A percentile compares a stretch with the other conserved stretches of the same genome.
phyloP scores from a whole-genome alignment of 768 basidiomycete genomes.

The Harrya chromipes region DNA sequence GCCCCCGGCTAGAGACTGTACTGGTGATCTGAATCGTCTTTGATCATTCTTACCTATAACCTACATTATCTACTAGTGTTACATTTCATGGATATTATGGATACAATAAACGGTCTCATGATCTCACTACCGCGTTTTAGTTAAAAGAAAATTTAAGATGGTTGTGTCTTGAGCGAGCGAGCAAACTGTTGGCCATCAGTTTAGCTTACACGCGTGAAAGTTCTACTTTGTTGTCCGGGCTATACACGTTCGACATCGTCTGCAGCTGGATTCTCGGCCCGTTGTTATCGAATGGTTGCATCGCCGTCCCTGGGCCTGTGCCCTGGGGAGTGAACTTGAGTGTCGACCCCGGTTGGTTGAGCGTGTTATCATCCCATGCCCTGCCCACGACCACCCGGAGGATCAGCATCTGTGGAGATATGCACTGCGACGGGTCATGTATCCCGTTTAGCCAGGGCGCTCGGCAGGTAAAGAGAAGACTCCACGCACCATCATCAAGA shows the following conservation, averaged over 20 bases:
- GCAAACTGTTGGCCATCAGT: no score
- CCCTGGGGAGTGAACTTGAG: constrained; percentile 6
- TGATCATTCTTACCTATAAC: no score
- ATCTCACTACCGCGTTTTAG: no score
- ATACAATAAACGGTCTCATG: no score
- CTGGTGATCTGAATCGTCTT: no score
- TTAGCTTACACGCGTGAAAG: not conserved
- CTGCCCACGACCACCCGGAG: constrained; percentile 20
- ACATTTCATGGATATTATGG: no score
- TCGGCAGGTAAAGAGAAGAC: not conserved
- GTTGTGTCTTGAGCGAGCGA: no score
- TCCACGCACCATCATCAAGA: constrained; percentile 20
- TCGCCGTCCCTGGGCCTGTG: not conserved
- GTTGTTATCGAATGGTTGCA: not conserved
- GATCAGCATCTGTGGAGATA: constrained; percentile 28
- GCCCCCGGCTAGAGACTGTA: no score
- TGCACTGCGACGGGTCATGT: constrained; percentile 12
- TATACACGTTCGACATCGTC: not conserved
- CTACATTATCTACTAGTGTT: no score
- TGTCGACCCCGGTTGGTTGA: not conserved
- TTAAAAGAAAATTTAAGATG: no score
- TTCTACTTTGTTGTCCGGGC: not conserved
- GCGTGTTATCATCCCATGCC: constrained; percentile 10
- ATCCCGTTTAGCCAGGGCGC: not conserved
- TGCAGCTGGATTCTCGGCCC: not conserved